Percentiles rank a stretch among this genome's conserved stretches.
Evolutionary conservation across 202 grass and related monocot genomes (phyloP).

Genomic region (Carex arenaria): DNA sequence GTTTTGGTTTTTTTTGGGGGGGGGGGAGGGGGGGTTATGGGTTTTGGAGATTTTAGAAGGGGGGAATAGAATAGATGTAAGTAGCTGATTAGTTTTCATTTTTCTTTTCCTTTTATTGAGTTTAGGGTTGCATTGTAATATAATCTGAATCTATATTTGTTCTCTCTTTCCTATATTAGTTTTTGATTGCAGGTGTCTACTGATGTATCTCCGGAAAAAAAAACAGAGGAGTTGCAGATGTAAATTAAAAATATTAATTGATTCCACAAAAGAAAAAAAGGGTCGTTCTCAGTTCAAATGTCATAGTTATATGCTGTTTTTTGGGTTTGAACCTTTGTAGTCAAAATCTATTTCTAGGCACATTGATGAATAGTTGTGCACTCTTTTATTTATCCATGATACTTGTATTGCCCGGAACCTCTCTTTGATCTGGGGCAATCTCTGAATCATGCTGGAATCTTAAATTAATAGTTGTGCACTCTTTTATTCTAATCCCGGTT

Average conservation of each 20-base stretch:
- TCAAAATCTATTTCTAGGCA: conserved; percentile 6
- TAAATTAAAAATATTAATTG: conserved; percentile 74
- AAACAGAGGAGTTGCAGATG: conserved; percentile 46
- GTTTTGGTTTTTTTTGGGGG: too few species aligned
- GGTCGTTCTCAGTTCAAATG: conserved; percentile 24
- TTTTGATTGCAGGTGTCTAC: conserved; percentile 36
- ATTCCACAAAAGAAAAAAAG: conserved; percentile 35
- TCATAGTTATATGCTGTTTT: background rate
- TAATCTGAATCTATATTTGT: conserved; percentile 32
- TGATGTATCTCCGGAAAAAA: conserved; percentile 49
- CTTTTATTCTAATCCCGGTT: background rate
- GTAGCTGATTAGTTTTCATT: conserved; percentile 34
- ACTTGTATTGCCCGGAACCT: background rate
- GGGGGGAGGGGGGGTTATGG: conserved; percentile 18
- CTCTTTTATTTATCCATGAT: background rate
- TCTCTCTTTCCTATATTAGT: conserved; percentile 22
- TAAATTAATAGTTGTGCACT: too few species aligned
- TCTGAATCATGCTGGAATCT: background rate
- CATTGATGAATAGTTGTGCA: background rate
- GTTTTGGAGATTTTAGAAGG: conserved; percentile 35
- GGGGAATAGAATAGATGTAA: conserved; percentile 55
- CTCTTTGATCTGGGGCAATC: background rate
- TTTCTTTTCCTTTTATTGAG: conserved; percentile 44
- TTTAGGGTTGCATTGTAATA: conserved; percentile 48
- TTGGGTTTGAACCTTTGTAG: background rate